Percentiles rank a stretch among this genome's conserved stretches.
Evolutionary conservation across 495 filamentous ascomycete species (phyloP).

Genomic region (Evernia prunastri): DNA sequence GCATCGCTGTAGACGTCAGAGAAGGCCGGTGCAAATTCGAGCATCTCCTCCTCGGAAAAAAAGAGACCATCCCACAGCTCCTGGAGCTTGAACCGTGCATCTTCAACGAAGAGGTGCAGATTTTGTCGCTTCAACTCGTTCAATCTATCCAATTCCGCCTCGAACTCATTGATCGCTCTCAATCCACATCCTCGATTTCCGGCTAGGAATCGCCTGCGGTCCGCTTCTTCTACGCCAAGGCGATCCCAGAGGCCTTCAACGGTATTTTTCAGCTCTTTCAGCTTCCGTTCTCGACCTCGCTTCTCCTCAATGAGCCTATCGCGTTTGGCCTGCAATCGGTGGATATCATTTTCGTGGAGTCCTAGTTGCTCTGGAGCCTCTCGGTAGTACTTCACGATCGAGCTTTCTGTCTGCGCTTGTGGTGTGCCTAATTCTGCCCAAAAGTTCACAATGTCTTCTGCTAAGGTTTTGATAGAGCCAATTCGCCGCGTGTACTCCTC

Average conservation of each 20-base stretch:
- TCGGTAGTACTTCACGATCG: constrained; percentile 80
- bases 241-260: constrained; percentile 86
- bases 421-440: constrained; percentile 94
- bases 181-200: constrained; percentile 72
- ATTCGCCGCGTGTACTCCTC: constrained; percentile 86
- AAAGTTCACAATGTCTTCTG: constrained; percentile 81
- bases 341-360: constrained; percentile 77
- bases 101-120: constrained; percentile 89
- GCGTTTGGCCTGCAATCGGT: constrained; percentile 60
- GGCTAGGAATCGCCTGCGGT: constrained; percentile 73
- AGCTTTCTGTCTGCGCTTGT: constrained; percentile 80
- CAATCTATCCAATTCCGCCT: constrained; percentile 77
- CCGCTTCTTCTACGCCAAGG: constrained; percentile 71
- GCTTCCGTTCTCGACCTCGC: constrained; percentile 69
- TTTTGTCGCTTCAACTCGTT: constrained; percentile 94
- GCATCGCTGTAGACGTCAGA: constrained; percentile 79
- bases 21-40: constrained; percentile 92
- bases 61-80: constrained; percentile 92
- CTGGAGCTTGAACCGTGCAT: constrained; percentile 80
- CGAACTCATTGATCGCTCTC: constrained; percentile 85
- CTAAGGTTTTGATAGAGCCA: constrained; percentile 61
- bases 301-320: constrained; percentile 94
- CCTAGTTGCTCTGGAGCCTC: constrained; percentile 90
- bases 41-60: constrained; percentile 95
- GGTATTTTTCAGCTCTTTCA: constrained; percentile 65